Conservation (phyloP, 2,329 filamentous ascomycete species). For the Cylindrodendrum hubeiense region DNA sequence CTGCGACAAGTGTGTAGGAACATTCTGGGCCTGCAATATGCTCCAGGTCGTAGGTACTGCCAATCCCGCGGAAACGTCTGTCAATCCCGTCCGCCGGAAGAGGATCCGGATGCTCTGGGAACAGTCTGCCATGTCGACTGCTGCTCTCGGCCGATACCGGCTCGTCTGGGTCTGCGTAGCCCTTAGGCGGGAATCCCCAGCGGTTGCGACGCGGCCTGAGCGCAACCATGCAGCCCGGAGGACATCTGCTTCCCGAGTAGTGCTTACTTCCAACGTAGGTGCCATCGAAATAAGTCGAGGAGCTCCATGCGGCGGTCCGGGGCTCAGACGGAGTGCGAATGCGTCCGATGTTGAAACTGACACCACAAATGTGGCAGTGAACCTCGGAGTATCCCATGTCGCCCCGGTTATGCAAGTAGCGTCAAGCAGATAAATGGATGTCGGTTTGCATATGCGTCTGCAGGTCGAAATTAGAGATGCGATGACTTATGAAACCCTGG, state of each 20-base stretch:
- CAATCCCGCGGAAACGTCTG: slow-evolving; percentile 16
- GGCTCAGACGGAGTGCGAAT: slow-evolving; percentile 37
- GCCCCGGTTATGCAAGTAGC: not conserved
- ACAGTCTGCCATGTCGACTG: not conserved
- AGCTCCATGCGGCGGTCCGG: slow-evolving; percentile 30
- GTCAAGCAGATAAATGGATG: not conserved
- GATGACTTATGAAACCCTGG: no score
- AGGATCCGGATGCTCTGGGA: not conserved
- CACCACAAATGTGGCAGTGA: slow-evolving; percentile 43
- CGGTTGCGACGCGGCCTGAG: not conserved
- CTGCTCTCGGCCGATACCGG: not conserved
- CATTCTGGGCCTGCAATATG: slow-evolving; percentile 42
- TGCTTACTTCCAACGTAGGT: slow-evolving; percentile 17
- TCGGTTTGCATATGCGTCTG: no score
- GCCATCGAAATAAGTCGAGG: not conserved
- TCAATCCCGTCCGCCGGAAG: not conserved
- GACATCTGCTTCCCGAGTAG: not conserved
- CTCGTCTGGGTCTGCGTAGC: not conserved
- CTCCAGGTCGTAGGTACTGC: slow-evolving; percentile 26
- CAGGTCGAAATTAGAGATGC: no score
- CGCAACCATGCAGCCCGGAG: not conserved
- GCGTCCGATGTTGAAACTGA: slow-evolving; percentile 47
- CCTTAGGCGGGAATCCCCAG: not conserved
- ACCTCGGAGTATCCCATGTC: slow-evolving; percentile 31
- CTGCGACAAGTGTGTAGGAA: not conserved